Evolutionary conservation across 73 alveolate genomes (phyloP), one percentile per base, ranked within the genome.

Genomic region (Urostyla sp.): DNA sequence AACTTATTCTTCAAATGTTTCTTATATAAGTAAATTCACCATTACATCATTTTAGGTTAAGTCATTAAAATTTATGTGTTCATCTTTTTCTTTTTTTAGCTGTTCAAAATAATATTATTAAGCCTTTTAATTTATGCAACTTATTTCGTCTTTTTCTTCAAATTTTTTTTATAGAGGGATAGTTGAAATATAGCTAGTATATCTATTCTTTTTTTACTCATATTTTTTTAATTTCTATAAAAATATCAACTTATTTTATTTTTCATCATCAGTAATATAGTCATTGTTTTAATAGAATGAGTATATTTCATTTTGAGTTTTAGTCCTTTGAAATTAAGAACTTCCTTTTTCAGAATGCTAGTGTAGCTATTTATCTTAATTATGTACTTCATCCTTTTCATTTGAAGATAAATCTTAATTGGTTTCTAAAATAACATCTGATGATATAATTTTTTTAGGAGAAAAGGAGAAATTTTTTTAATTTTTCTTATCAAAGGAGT

Each of bases 1-100:
- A 31, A 78, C 90, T 59, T 91, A 87, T 54, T 87, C 66, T 4
- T 48, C 81, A 8, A 84, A 34, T 20, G 94, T 75, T 75, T 91
- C 94, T 11, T 40, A 18, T 36, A 55, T 24, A 1, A 73, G 23
- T 44, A 63, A 63, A 43, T 63, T 63, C 45, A 21, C 27, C 44
- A 40, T 10, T 11, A 40, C 20, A 40, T 58, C 54, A 1, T 18
- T 31, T 28, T n/a, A 28, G 3, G n/a, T n/a, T n/a, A n/a, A n/a
- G n/a, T n/a, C n/a, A n/a, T n/a, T n/a, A n/a, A n/a, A 10, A 11
- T 40, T 15, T 40, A 40, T 11, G 10, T 40, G 51, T 15, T 40
- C 15, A 11, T 40, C 51, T 40, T 40, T 15, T 40, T 40, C 51
- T 15, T 11, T 40, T 11, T 11, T 40, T 11, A 40, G 10, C 51